Conservation (phyloP, 148 eudicot species). For the Diospyros lotus region DNA sequence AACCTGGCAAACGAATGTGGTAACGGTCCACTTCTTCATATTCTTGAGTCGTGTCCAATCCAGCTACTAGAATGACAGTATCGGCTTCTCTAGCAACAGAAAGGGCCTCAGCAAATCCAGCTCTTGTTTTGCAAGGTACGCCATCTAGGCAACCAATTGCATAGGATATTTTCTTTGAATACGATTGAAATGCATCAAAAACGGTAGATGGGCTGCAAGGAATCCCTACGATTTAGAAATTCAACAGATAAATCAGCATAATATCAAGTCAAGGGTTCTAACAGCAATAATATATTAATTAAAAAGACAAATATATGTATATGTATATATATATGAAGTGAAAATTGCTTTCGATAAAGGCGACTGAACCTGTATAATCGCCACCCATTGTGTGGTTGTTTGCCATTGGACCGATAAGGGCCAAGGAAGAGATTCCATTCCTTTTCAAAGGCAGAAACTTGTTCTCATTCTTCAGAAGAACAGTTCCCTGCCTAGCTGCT, state of each 20-base stretch:
- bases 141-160: slow-evolving; percentile 61
- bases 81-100: slow-evolving; percentile 61
- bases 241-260: neutral
- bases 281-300: neutral
- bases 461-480: slow-evolving; percentile 77
- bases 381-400: slow-evolving; percentile 65
- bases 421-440: slow-evolving; percentile 52
- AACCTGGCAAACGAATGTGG: slow-evolving; percentile 87
- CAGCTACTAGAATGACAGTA: slow-evolving; percentile 72
- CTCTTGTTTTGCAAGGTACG: slow-evolving; percentile 58
- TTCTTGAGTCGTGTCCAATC: slow-evolving; percentile 89
- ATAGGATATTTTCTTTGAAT: slow-evolving; percentile 44
- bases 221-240: slow-evolving; percentile 43
- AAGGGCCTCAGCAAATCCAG: slow-evolving; percentile 56
- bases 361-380: slow-evolving; percentile 66
- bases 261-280: neutral
- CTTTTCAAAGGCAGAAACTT: slow-evolving; percentile 65
- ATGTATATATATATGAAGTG: neutral
- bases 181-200: slow-evolving; percentile 47
- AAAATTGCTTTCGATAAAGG: neutral
- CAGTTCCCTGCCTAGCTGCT: slow-evolving; percentile 85
- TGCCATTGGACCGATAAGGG: slow-evolving; percentile 81
- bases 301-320: neutral
- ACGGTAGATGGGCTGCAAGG: slow-evolving; percentile 61
- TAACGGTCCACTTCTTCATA: slow-evolving; percentile 81